Evolutionary conservation across 179 eudicot species (phyloP).

Genomic region (Camellia oleifera): DNA sequence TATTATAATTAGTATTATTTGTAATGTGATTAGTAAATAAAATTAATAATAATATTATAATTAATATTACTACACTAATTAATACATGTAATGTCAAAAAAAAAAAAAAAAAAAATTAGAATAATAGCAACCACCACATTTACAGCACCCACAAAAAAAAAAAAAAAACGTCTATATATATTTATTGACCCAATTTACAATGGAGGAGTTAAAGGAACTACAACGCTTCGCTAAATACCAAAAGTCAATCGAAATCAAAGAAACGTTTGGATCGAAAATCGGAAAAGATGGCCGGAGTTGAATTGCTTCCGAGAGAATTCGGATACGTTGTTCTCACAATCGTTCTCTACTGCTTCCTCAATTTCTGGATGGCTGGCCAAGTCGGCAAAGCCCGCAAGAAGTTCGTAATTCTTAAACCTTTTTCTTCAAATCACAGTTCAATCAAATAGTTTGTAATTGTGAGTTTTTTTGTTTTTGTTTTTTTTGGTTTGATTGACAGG

Average conservation of each 20-base stretch:
- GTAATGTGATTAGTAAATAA: too few species aligned
- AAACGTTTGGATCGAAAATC: not conserved
- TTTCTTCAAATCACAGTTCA: not conserved
- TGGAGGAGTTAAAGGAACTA: too few species aligned
- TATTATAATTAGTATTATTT: too few species aligned
- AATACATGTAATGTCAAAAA: too few species aligned
- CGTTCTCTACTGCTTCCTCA: constrained; percentile 59
- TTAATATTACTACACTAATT: too few species aligned
- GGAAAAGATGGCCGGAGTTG: constrained; percentile 34
- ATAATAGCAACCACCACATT: too few species aligned
- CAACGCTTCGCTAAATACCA: too few species aligned
- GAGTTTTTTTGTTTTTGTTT: not conserved
- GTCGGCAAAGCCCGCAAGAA: constrained; percentile 76
- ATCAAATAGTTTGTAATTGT: not conserved
- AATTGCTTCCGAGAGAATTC: constrained; percentile 52
- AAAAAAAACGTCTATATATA: too few species aligned
- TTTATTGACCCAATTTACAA: too few species aligned
- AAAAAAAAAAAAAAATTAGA: too few species aligned
- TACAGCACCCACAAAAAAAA: too few species aligned
- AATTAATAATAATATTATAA: too few species aligned
- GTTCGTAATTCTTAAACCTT: constrained; percentile 24
- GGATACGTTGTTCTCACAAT: constrained; percentile 69
- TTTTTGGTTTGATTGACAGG: constrained; percentile 29
- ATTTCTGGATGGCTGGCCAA: constrained; percentile 69
- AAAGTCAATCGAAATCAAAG: not conserved